phyloP scores from a whole-genome alignment of 306 rosid species.

The Biancaea sappan region DNA sequence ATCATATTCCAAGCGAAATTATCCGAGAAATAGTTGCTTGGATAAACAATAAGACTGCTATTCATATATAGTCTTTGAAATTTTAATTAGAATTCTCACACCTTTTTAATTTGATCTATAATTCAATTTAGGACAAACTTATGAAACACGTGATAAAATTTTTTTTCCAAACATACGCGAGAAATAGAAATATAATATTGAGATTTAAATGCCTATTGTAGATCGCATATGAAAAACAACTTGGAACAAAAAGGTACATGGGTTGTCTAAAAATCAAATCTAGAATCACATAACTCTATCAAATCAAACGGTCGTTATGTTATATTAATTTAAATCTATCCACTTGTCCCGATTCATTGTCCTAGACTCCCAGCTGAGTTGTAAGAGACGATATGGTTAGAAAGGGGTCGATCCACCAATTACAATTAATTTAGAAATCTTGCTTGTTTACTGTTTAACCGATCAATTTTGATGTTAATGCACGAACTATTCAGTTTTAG shows the following conservation, averaged over 20 bases:
- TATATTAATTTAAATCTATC: background rate
- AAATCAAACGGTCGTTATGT: background rate
- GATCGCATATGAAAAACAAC: background rate
- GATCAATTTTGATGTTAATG: constrained; percentile 48
- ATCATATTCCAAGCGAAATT: background rate
- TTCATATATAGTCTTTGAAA: background rate
- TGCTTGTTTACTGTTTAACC: constrained; percentile 35
- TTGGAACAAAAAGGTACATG: background rate
- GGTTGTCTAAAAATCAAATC: background rate
- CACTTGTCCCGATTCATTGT: background rate
- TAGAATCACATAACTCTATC: background rate
- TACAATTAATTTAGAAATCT: constrained; percentile 32
- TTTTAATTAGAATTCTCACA: background rate
- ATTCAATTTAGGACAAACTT: background rate
- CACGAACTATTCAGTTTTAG: constrained; percentile 42
- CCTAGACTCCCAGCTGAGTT: background rate
- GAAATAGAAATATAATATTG: background rate
- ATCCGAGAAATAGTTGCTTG: background rate
- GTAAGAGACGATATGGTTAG: constrained; percentile 22
- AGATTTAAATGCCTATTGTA: background rate
- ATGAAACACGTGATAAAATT: background rate
- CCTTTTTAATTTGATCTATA: background rate
- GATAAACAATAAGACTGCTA: background rate
- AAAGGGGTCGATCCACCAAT: constrained; percentile 47
- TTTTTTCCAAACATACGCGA: background rate